phyloP scores from a whole-genome alignment of 2,329 filamentous ascomycete genomes.

The Monilinia vaccinii-corymbosi region DNA sequence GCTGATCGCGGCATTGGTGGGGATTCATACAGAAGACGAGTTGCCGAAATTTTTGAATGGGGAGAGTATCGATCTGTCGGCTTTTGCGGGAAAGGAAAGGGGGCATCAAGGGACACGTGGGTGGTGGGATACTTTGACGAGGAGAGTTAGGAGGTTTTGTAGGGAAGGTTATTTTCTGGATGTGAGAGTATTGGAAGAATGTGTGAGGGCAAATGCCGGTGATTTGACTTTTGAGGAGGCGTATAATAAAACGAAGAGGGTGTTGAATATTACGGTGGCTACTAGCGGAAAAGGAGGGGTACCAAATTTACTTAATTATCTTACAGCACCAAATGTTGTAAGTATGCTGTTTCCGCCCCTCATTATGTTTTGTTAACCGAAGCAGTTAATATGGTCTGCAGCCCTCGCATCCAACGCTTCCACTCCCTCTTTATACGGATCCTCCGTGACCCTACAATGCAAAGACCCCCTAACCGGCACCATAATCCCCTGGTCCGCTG shows the following conservation, averaged over 20 bases:
- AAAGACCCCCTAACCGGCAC: constrained; percentile 51
- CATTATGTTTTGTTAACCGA: not conserved
- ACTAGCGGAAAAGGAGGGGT: constrained; percentile 65
- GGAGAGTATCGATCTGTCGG: constrained; percentile 72
- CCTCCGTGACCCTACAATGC: constrained; percentile 46
- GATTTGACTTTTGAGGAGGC: constrained; percentile 92
- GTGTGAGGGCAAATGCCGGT: constrained; percentile 75
- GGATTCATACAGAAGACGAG: constrained; percentile 80
- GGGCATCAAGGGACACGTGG: constrained; percentile 23
- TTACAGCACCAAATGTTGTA: constrained; percentile 88
- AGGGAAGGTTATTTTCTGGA: constrained; percentile 78
- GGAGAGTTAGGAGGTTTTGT: constrained; percentile 60
- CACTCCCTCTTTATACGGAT: constrained; percentile 39
- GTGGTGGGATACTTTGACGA: constrained; percentile 49
- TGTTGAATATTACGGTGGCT: constrained; percentile 86
- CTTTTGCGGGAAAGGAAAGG: constrained; percentile 47
- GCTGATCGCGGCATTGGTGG: constrained; percentile 78
- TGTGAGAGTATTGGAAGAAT: constrained; percentile 70
- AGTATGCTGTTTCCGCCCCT: constrained; percentile 31
- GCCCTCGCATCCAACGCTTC: constrained; percentile 49
- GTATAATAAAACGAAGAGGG: constrained; percentile 72
- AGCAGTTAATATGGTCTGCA: constrained; percentile 49
- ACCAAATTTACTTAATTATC: constrained; percentile 80
- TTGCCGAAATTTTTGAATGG: constrained; percentile 68
- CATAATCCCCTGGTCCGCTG: constrained; percentile 50